Percentiles rank a stretch among this genome's conserved stretches.
Conservation (phyloP, 768 basidiomycete genomes). For the Pisolithus tinctorius region DNA sequence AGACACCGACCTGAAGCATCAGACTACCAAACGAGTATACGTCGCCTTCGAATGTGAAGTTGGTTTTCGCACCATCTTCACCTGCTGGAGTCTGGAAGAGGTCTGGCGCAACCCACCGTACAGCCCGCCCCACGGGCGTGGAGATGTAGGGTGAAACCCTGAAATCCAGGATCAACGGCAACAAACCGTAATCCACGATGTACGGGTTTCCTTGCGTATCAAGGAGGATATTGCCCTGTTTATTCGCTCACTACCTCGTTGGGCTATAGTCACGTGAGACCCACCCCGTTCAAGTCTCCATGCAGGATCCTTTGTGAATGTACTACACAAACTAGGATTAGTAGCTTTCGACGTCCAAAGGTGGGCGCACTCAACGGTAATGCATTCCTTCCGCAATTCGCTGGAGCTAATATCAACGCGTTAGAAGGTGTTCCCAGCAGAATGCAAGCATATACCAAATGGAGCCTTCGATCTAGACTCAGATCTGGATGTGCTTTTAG, state of each 20-base stretch:
- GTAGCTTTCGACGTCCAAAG: neutral
- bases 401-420: neutral
- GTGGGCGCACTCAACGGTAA: conserved; percentile 7
- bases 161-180: conserved; percentile 21
- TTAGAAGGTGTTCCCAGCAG: neutral
- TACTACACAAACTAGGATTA: neutral
- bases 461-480: neutral
- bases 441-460: conserved; percentile 10
- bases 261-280: neutral
- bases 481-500: conserved; percentile 13
- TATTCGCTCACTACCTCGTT: neutral
- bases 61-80: neutral
- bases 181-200: conserved; percentile 33
- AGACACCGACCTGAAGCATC: conserved; percentile 14
- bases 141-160: conserved; percentile 18
- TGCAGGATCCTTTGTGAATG: conserved; percentile 30
- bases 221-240: conserved; percentile 32
- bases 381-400: conserved; percentile 13
- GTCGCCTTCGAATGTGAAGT: neutral
- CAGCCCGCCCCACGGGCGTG: conserved; percentile 34
- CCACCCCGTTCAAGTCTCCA: conserved; percentile 40
- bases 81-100: conserved; percentile 26
- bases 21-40: conserved; percentile 23
- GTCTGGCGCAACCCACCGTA: conserved; percentile 40
- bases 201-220: conserved; percentile 23